Conservation (phyloP, 129 eudicot genomes). For the Logfia minima region DNA sequence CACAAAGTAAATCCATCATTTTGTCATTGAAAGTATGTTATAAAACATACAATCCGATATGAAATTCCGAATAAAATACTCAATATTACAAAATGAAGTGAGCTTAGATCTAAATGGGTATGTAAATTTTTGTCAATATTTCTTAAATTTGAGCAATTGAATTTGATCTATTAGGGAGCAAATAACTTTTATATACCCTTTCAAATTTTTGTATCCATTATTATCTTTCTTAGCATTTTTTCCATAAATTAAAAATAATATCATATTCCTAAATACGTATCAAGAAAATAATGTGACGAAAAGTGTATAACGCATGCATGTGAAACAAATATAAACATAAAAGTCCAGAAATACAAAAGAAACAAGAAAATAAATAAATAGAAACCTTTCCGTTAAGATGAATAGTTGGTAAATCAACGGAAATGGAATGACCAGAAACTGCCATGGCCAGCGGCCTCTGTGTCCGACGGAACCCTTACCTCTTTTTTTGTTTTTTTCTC, state of each 20-base stretch:
- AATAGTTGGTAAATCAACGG: slow-evolving; percentile 69
- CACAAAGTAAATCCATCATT: background rate
- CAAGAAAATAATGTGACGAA: background rate
- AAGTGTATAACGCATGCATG: background rate
- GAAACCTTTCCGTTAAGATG: slow-evolving; percentile 77
- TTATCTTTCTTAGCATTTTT: background rate
- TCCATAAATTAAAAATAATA: background rate
- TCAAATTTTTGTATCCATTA: background rate
- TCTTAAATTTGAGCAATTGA: background rate
- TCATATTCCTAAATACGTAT: background rate
- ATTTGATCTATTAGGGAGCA: background rate
- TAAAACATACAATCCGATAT: background rate
- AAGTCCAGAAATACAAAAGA: background rate
- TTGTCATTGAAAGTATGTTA: too few species aligned
- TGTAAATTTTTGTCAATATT: background rate
- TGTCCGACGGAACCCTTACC: slow-evolving; percentile 37
- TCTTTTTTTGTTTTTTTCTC: slow-evolving; percentile 22
- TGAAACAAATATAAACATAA: background rate
- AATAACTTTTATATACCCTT: too few species aligned
- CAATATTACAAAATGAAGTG: background rate
- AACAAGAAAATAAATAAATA: background rate
- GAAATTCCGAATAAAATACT: background rate
- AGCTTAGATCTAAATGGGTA: background rate
- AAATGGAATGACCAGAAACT: slow-evolving; percentile 53
- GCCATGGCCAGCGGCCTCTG: slow-evolving; percentile 76